phyloP scores from a whole-genome alignment of 768 basidiomycete genomes.

The Pleurotus salmoneostramineus region DNA sequence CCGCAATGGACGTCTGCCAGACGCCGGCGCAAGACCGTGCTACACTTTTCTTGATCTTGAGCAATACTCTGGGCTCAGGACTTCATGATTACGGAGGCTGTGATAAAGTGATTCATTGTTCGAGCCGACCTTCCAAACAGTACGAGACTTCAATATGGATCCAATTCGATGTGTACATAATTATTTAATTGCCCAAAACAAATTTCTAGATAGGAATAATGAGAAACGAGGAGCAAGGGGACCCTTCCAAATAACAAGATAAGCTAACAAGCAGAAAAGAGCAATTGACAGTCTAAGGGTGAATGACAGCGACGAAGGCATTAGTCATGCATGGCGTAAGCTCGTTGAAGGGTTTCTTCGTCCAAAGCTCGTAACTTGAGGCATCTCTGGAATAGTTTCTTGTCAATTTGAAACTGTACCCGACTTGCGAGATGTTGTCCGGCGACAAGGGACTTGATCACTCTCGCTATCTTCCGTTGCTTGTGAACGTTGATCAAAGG shows the following conservation, averaged over 20 bases:
- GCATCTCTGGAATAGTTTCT: slow-evolving; percentile 74
- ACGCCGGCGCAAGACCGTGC: too few species aligned
- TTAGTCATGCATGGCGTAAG: slow-evolving; percentile 21
- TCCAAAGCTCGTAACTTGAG: slow-evolving; percentile 67
- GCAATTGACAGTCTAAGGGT: neutral
- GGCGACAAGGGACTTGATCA: slow-evolving; percentile 77
- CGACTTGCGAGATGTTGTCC: slow-evolving; percentile 80
- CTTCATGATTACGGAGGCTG: too few species aligned
- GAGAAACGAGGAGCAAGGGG: neutral
- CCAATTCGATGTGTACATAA: neutral
- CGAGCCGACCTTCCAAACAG: too few species aligned
- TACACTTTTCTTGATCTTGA: too few species aligned
- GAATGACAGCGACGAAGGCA: neutral
- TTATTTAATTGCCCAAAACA: neutral
- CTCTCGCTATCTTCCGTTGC: slow-evolving; percentile 75
- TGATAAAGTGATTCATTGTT: too few species aligned
- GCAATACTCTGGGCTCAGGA: too few species aligned
- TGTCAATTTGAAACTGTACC: slow-evolving; percentile 67
- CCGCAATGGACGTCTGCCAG: too few species aligned
- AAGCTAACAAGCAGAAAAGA: neutral
- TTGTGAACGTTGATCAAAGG: slow-evolving; percentile 89
- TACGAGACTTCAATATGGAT: neutral
- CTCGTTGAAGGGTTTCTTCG: slow-evolving; percentile 48
- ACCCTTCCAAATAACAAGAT: neutral
- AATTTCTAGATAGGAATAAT: neutral